Percentiles rank a stretch among this genome's conserved stretches.
Conservation (phyloP, 2,329 filamentous ascomycete genomes). For the Sporothrix protearum region DNA sequence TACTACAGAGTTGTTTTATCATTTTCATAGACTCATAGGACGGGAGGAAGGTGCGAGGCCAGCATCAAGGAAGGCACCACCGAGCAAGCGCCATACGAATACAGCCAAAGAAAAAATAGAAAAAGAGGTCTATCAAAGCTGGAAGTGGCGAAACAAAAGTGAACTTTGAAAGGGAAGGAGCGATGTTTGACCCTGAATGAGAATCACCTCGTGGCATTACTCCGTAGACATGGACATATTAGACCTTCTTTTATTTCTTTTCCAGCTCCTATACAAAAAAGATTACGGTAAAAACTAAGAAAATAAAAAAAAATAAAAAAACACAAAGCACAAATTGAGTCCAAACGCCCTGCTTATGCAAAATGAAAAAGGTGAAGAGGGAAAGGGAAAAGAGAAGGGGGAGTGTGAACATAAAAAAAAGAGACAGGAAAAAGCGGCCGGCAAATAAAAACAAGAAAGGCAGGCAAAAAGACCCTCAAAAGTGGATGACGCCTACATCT, state of each 20-base stretch:
- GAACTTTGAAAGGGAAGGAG: background rate
- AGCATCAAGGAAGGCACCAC: background rate
- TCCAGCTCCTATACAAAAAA: background rate
- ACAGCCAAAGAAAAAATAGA: constrained; percentile 2
- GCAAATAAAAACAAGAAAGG: background rate
- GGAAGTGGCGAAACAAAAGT: background rate
- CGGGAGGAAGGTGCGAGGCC: background rate
- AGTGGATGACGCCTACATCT: no score
- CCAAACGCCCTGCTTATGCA: constrained; percentile 27
- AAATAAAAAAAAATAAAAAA: constrained; percentile 5
- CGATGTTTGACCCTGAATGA: background rate
- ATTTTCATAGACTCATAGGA: background rate
- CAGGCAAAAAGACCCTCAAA: background rate
- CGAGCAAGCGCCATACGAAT: background rate
- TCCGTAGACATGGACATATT: background rate
- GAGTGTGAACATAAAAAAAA: background rate
- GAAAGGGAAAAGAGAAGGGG: background rate
- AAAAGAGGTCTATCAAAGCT: background rate
- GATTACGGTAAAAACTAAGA: background rate
- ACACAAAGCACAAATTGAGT: constrained; percentile 20
- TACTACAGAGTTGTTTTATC: background rate
- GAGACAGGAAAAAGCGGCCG: no score
- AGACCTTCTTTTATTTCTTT: constrained; percentile 9
- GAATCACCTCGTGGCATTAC: no score
- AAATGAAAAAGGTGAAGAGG: constrained; percentile 7